These are phyloP conservation scores for Hypoxylon trugodes DNA, from an alignment of 495 filamentous ascomycete species.

Conservation along the genomic window DNA sequence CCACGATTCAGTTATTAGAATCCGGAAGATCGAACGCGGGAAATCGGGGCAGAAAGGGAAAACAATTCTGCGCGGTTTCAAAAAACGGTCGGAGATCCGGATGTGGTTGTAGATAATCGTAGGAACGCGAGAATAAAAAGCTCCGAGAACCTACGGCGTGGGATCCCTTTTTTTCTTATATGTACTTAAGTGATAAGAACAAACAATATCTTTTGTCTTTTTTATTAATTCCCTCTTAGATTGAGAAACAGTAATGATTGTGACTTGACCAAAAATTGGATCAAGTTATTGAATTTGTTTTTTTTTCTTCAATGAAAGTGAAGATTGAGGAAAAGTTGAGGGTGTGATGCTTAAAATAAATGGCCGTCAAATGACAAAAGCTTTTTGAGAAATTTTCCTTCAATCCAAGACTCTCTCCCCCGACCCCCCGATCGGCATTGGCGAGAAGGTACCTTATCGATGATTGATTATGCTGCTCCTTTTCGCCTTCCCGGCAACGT, in stretches of 20 bases:
- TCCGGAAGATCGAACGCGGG: neutral
- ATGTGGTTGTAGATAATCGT: slow-evolving; percentile 20
- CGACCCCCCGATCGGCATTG: slow-evolving; percentile 35
- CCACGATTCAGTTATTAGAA: slow-evolving; percentile 4
- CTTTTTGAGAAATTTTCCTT: slow-evolving; percentile 33
- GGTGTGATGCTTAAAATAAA: slow-evolving; percentile 18
- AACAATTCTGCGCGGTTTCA: slow-evolving; percentile 4
- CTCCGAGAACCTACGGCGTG: slow-evolving; percentile 13
- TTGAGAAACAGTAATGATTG: no score
- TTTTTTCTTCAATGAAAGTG: no score
- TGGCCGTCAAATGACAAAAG: slow-evolving; percentile 20
- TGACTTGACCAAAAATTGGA: no score
- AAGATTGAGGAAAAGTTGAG: slow-evolving; percentile 13
- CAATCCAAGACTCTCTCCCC: no score
- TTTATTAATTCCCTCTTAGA: no score
- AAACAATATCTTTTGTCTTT: no score
- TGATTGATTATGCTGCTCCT: slow-evolving; percentile 2
- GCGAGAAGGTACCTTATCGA: slow-evolving; percentile 30
- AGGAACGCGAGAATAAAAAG: slow-evolving; percentile 15
- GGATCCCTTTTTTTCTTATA: neutral
- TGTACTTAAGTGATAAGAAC: slow-evolving; percentile 1
- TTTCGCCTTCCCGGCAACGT: slow-evolving; percentile 28
- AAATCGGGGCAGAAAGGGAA: neutral
- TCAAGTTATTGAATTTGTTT: no score
- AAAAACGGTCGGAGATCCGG: slow-evolving; percentile 36